Evolutionary conservation across 352 stramenopile species (phyloP).

Genomic region (Phytophthora hibernalis): DNA sequence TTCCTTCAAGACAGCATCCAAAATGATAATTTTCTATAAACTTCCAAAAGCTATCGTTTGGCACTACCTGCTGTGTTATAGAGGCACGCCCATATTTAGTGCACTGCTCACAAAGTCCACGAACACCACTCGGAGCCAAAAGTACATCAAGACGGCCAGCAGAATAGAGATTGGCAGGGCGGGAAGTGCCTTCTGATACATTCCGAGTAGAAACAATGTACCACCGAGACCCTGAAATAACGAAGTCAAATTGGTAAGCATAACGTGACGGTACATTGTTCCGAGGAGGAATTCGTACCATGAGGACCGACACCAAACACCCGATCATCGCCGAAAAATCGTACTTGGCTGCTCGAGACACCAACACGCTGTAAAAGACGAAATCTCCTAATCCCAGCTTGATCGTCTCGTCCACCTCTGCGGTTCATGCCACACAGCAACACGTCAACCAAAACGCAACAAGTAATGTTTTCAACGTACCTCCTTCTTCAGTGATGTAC

Average conservation of each 20-base stretch:
- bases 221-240: slow-evolving; percentile 84
- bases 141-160: slow-evolving; percentile 78
- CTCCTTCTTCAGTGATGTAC: slow-evolving; percentile 66
- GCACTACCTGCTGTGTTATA: slow-evolving; percentile 31
- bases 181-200: slow-evolving; percentile 96
- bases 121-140: slow-evolving; percentile 81
- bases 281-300: slow-evolving; percentile 58
- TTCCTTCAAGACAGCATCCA: slow-evolving; percentile 66
- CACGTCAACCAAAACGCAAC: not conserved
- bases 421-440: not conserved
- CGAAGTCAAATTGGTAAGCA: slow-evolving; percentile 21
- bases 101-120: slow-evolving; percentile 66
- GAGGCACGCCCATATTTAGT: slow-evolving; percentile 44
- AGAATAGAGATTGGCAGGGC: slow-evolving; percentile 96
- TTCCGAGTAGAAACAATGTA: slow-evolving; percentile 95
- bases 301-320: slow-evolving; percentile 94
- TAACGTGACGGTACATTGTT: not conserved
- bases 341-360: slow-evolving; percentile 96
- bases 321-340: slow-evolving; percentile 96
- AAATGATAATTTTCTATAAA: slow-evolving; percentile 48
- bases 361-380: slow-evolving; percentile 99
- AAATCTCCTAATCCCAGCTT: slow-evolving; percentile 98
- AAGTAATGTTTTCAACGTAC: slow-evolving; percentile 27
- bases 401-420: slow-evolving; percentile 88
- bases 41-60: not conserved